Evolutionary conservation across 2,329 filamentous ascomycete genomes (phyloP).

Genomic region (Penicillium nordicum): DNA sequence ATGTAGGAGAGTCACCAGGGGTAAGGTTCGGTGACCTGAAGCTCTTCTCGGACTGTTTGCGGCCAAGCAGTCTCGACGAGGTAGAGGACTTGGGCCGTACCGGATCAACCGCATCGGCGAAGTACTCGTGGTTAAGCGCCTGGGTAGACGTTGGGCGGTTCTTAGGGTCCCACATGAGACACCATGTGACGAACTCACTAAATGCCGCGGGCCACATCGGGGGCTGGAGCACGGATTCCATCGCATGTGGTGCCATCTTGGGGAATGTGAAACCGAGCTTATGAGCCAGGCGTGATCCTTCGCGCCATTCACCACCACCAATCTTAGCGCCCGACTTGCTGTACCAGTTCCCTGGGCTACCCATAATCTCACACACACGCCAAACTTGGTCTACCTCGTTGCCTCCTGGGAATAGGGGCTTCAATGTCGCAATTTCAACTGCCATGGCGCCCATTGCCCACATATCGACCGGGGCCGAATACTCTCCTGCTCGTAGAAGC

Average conservation of each 20-base stretch:
- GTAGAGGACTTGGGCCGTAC: constrained; percentile 86
- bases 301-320: constrained; percentile 95
- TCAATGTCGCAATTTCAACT: constrained; percentile 92
- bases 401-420: constrained; percentile 92
- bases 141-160: constrained; percentile 85
- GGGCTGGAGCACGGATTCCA: constrained; percentile 86
- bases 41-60: constrained; percentile 83
- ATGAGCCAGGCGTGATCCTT: constrained; percentile 84
- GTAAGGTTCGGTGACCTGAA: constrained; percentile 63
- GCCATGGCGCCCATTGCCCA: constrained; percentile 99
- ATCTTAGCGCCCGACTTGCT: constrained; percentile 83
- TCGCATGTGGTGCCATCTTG: constrained; percentile 95
- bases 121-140: constrained; percentile 94
- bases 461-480: constrained; percentile 96
- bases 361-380: constrained; percentile 99
- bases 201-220: constrained; percentile 90
- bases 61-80: constrained; percentile 70
- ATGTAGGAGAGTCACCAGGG: constrained; percentile 53
- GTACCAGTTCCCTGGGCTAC: constrained; percentile 96
- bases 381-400: constrained; percentile 99
- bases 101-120: constrained; percentile 86
- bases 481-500: constrained; percentile 86
- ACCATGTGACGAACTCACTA: constrained; percentile 95
- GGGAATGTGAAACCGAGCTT: constrained; percentile 98
- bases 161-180: constrained; percentile 97